phyloP scores from a whole-genome alignment of 495 filamentous ascomycete species.

The Pseudomonodictys pantanalensis region DNA sequence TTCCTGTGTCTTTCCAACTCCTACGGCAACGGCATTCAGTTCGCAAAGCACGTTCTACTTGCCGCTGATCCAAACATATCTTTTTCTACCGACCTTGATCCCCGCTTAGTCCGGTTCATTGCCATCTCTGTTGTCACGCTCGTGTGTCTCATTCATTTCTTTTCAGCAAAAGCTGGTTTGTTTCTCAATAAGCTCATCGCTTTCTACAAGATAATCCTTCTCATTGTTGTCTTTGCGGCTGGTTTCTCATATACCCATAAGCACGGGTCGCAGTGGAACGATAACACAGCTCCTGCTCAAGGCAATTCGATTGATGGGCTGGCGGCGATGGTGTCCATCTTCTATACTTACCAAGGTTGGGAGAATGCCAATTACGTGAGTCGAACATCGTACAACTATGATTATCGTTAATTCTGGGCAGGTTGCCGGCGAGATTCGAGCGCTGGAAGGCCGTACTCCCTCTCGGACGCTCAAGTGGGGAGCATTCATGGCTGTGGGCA shows the following conservation, averaged over 20 bases:
- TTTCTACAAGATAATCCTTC: conserved; percentile 10
- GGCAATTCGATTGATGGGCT: conserved; percentile 9
- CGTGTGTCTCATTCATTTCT: conserved; percentile 18
- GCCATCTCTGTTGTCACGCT: conserved; percentile 4
- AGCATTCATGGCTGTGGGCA: conserved; percentile 8
- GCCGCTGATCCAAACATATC: not conserved
- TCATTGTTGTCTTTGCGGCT: conserved; percentile 12
- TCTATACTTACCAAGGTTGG: conserved; percentile 23
- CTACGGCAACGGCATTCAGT: conserved; percentile 11
- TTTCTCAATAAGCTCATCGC: conserved; percentile 14
- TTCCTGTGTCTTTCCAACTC: conserved; percentile 8
- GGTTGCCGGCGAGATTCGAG: conserved; percentile 13
- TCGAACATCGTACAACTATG: not conserved
- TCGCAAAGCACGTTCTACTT: conserved; percentile 17
- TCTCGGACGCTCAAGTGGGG: conserved; percentile 2
- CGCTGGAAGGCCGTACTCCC: conserved; percentile 8
- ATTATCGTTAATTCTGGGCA: not conserved
- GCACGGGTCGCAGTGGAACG: conserved; percentile 8
- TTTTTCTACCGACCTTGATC: conserved; percentile 9
- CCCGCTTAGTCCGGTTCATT: conserved; percentile 16
- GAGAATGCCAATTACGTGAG: conserved; percentile 23
- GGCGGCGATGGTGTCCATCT: conserved; percentile 11
- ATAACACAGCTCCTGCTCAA: not conserved
- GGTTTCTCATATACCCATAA: conserved; percentile 1
- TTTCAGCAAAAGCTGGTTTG: conserved; percentile 4